Conservation (phyloP, 2,329 filamentous ascomycete species). For the Colletotrichum costaricense region DNA sequence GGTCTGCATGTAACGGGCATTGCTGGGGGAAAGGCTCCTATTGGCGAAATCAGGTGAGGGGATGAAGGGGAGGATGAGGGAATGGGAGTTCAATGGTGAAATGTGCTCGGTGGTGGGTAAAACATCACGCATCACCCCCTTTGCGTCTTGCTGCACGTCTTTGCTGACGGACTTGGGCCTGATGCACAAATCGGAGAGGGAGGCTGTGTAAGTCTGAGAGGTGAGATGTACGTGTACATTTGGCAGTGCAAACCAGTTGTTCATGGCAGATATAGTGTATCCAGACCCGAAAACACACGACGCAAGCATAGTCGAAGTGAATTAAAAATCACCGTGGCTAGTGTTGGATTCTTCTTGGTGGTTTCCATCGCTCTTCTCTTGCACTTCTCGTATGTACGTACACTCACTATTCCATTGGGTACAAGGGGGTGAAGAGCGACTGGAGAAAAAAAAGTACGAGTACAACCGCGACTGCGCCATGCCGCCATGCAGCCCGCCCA, state of each 20-base stretch:
- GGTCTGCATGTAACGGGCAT: constrained; percentile 27
- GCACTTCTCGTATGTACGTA: not conserved
- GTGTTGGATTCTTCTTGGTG: not conserved
- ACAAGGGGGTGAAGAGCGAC: not conserved
- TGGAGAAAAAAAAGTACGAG: not conserved
- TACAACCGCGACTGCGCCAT: constrained; percentile 27
- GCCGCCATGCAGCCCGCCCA: constrained; percentile 34
- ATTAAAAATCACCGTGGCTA: not conserved
- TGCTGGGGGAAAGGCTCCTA: not conserved
- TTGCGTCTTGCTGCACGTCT: constrained; percentile 19
- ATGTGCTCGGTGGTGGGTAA: constrained; percentile 28
- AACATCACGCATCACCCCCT: constrained; percentile 15
- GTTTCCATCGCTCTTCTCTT: not conserved
- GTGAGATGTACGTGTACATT: constrained; percentile 10
- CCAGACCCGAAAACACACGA: not conserved
- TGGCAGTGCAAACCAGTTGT: not conserved
- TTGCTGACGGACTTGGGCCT: constrained; percentile 28
- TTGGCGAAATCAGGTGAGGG: not conserved
- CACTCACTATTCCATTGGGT: not conserved
- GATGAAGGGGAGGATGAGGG: not conserved
- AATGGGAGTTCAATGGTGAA: not conserved
- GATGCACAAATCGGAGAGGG: constrained; percentile 1
- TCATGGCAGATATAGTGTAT: too few species aligned
- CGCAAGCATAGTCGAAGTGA: not conserved
- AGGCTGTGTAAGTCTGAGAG: constrained; percentile 27